Conservation (phyloP, 2,329 filamentous ascomycete species). For the Beauveria bassiana region DNA sequence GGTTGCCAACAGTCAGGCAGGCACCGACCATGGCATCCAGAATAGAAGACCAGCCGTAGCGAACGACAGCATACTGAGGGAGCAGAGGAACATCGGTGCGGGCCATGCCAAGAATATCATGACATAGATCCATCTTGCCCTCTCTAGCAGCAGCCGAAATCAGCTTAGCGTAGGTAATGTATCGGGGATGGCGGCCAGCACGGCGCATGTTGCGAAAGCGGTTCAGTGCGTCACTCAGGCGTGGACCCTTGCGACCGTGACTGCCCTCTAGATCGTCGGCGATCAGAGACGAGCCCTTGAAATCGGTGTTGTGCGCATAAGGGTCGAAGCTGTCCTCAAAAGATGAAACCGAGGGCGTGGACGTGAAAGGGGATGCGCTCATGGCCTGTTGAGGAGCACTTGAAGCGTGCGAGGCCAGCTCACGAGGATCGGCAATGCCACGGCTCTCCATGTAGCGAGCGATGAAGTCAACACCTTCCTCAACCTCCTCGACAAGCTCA, state of each 20-base stretch:
- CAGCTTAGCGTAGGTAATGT: slow-evolving; percentile 94
- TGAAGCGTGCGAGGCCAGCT: slow-evolving; percentile 38
- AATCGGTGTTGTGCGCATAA: slow-evolving; percentile 83
- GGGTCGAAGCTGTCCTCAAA: slow-evolving; percentile 85
- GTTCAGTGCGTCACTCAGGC: slow-evolving; percentile 70
- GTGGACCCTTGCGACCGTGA: slow-evolving; percentile 62
- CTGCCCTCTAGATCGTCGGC: slow-evolving; percentile 81
- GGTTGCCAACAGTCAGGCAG: slow-evolving; percentile 75
- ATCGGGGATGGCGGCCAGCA: slow-evolving; percentile 81
- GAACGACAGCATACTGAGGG: slow-evolving; percentile 75
- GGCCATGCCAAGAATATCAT: slow-evolving; percentile 84
- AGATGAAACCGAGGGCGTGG: slow-evolving; percentile 49
- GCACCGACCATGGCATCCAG: slow-evolving; percentile 94
- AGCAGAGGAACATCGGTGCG: slow-evolving; percentile 80
- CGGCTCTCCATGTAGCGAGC: slow-evolving; percentile 50
- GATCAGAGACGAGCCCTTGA: slow-evolving; percentile 86
- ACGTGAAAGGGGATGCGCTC: slow-evolving; percentile 41
- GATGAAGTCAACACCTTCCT: slow-evolving; percentile 72
- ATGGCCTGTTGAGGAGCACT: slow-evolving; percentile 36
- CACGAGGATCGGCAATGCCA: slow-evolving; percentile 48
- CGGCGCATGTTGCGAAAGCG: slow-evolving; percentile 92
- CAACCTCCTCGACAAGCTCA: slow-evolving; percentile 69
- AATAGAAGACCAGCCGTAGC: slow-evolving; percentile 94
- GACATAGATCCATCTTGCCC: slow-evolving; percentile 70
- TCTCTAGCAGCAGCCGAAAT: slow-evolving; percentile 85